Percentiles rank a stretch among this genome's conserved stretches.
phyloP scores from a whole-genome alignment of 176 grass and related monocot species.

The Otatea glauca region DNA sequence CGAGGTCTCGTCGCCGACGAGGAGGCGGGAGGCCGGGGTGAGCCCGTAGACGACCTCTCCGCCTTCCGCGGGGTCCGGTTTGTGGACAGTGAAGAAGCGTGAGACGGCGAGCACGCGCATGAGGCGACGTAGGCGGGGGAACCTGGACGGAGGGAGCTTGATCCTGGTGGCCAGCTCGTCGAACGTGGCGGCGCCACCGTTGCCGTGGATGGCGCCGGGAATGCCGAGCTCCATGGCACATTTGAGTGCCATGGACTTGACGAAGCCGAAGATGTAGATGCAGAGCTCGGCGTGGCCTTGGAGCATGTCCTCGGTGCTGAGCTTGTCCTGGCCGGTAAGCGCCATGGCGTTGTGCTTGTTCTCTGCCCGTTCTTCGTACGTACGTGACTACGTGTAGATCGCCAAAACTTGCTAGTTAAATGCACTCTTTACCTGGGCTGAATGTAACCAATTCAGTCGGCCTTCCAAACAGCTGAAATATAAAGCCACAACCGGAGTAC shows the following conservation, averaged over 20 bases:
- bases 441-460: too few species aligned
- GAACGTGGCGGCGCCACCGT: conserved; percentile 13
- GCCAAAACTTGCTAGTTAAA: background rate
- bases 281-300: conserved; percentile 2
- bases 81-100: background rate
- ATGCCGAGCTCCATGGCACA: conserved; percentile 20
- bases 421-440: background rate
- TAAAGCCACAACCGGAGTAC: too few species aligned
- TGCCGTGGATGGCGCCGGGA: conserved; percentile 10
- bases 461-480: too few species aligned
- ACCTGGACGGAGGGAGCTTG: conserved; percentile 6
- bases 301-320: conserved; percentile 22
- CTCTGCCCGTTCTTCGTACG: background rate
- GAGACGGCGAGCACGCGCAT: conserved; percentile 17
- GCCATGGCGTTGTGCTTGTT: background rate
- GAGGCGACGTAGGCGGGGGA: conserved; percentile 4
- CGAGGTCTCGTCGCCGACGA: background rate
- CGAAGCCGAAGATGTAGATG: conserved; percentile 4
- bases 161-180: background rate
- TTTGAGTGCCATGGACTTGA: conserved; percentile 38
- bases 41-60: background rate
- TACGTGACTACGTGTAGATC: background rate
- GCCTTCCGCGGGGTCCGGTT: background rate
- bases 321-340: background rate
- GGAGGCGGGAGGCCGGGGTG: background rate